phyloP scores from a whole-genome alignment of 371 early-diverging fungal genomes.

The Actinomortierella ambigua region DNA sequence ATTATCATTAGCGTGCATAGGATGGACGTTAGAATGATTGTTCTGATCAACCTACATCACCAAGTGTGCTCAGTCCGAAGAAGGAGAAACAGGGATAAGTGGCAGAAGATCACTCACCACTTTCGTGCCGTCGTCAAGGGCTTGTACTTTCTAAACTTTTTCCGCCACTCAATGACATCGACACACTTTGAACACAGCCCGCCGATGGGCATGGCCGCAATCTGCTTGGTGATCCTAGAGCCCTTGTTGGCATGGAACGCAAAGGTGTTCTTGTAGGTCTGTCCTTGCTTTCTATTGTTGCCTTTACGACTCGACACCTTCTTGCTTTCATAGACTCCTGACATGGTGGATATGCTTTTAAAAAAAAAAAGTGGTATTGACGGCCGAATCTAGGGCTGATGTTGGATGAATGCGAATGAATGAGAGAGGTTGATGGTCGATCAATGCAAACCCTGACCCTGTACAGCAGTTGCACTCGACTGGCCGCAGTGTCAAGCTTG shows the following conservation, averaged over 20 bases:
- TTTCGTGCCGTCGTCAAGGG: conserved; percentile 89
- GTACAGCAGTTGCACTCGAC: too few relatives aligned
- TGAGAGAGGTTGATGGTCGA: too few relatives aligned
- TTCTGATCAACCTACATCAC: not conserved
- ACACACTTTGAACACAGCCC: conserved; percentile 91
- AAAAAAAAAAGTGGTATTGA: too few relatives aligned
- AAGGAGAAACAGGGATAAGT: not conserved
- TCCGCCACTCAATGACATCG: conserved; percentile 90
- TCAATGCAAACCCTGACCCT: too few relatives aligned
- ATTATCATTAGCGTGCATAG: conserved; percentile 1
- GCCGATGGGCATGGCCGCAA: conserved; percentile 80
- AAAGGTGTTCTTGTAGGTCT: conserved; percentile 88
- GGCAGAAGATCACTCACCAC: conserved; percentile 65
- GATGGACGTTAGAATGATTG: conserved; percentile 3
- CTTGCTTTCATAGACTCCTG: conserved; percentile 37
- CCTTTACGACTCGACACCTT: conserved; percentile 62
- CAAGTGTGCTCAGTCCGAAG: not conserved
- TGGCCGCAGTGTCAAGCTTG: too few relatives aligned
- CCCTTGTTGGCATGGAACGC: conserved; percentile 89
- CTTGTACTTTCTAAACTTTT: conserved; percentile 96
- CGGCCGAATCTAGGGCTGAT: too few relatives aligned
- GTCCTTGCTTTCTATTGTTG: conserved; percentile 74
- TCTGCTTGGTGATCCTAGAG: conserved; percentile 77
- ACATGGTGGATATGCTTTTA: conserved; percentile 4
- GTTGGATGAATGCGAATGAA: too few relatives aligned